Percentiles rank a stretch among this genome's conserved stretches.
Conservation (phyloP, 208 protist genomes). For the Tritrichomonas foetus region DNA sequence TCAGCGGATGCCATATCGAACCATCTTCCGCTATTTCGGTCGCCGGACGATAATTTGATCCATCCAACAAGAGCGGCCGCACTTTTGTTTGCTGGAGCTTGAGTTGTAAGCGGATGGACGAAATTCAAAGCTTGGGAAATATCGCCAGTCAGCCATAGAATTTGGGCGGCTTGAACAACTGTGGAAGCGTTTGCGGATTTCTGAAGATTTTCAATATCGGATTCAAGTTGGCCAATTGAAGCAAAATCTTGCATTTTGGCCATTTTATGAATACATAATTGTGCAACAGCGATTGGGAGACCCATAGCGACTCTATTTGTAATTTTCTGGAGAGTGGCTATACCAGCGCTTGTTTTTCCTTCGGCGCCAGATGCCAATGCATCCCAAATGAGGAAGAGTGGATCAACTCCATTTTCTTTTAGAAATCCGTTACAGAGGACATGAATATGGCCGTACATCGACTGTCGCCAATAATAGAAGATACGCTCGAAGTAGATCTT, state of each 20-base stretch:
- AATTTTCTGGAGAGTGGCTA: not conserved
- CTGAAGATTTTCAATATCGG: not conserved
- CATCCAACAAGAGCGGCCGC: not conserved
- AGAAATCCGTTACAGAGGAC: not conserved
- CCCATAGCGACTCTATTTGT: not conserved
- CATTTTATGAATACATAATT: conserved; percentile 38
- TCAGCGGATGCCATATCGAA: conserved; percentile 27
- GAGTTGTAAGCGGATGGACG: not conserved
- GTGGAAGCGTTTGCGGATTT: not conserved
- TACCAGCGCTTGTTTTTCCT: conserved; percentile 8
- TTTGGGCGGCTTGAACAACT: not conserved
- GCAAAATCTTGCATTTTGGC: not conserved
- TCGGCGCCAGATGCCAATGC: not conserved
- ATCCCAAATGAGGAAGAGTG: conserved; percentile 4
- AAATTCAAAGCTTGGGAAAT: not conserved
- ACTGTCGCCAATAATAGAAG: not conserved
- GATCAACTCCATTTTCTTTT: not conserved
- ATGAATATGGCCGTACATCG: conserved; percentile 13
- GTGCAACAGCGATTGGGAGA: not conserved
- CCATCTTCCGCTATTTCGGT: not conserved
- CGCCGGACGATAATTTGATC: not conserved
- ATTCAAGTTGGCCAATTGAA: conserved; percentile 14
- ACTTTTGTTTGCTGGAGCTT: not conserved
- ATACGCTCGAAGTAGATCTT: conserved; percentile 10
- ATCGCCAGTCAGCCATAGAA: not conserved